Conservation (phyloP, 805 yeast species). For the Zygosaccharomyces pseudorouxii region DNA sequence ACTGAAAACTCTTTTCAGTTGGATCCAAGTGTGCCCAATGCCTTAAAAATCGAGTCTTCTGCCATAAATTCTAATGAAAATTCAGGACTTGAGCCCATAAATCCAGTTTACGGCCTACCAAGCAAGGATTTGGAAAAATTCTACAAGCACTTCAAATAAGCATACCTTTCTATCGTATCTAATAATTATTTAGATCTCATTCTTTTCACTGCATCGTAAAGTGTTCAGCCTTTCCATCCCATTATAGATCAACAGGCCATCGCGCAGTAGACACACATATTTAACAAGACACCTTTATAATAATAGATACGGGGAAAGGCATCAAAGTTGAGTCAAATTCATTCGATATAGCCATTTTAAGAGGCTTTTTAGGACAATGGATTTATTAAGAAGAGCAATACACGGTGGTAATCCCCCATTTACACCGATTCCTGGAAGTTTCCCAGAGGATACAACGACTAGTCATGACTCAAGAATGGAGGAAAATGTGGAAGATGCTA, state of each 20-base stretch:
- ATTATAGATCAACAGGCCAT: background rate
- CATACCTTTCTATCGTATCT: background rate
- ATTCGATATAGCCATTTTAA: background rate
- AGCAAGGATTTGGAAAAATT: conserved; percentile 37
- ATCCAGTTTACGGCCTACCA: conserved; percentile 61
- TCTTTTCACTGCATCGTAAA: background rate
- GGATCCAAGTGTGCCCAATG: background rate
- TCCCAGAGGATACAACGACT: conserved; percentile 4
- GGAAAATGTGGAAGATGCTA: background rate
- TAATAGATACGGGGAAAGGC: background rate
- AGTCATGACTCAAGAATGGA: conserved; percentile 5
- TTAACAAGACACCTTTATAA: background rate
- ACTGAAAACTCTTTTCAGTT: conserved; percentile 18
- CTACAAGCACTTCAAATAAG: conserved; percentile 18
- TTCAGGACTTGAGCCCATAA: conserved; percentile 33
- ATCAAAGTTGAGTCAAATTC: background rate
- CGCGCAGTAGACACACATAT: conserved; percentile 2
- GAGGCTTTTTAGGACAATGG: conserved; percentile 8
- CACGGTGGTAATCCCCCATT: conserved; percentile 15
- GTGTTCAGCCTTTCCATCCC: background rate
- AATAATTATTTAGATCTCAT: background rate
- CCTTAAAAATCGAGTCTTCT: background rate
- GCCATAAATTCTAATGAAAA: background rate
- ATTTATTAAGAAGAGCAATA: conserved; percentile 15
- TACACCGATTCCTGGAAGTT: conserved; percentile 15